phyloP scores from a whole-genome alignment of 2,329 filamentous ascomycete genomes.

The Periconia sp. region DNA sequence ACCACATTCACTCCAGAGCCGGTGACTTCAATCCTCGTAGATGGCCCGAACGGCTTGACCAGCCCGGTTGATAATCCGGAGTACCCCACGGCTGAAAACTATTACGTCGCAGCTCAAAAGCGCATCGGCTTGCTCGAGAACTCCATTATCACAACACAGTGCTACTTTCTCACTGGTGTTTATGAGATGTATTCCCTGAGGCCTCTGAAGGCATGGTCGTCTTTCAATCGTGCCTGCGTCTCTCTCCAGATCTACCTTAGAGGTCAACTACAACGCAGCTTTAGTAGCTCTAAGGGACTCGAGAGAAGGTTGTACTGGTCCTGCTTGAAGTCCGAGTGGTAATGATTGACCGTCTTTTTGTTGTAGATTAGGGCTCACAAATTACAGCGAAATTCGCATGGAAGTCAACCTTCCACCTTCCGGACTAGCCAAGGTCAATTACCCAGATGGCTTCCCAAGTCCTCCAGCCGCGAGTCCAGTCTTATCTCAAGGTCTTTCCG shows the following conservation, averaged over 20 bases:
- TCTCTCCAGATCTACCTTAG: conserved; percentile 23
- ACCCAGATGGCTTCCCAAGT: conserved; percentile 37
- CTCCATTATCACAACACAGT: conserved; percentile 36
- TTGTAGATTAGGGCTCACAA: too few relatives aligned
- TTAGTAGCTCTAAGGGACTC: too few relatives aligned
- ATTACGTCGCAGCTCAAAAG: conserved; percentile 40
- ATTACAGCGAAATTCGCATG: conserved; percentile 22
- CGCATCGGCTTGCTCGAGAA: conserved; percentile 35
- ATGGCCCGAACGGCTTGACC: conserved; percentile 12
- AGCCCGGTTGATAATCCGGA: conserved; percentile 19
- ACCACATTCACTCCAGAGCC: conserved; percentile 24
- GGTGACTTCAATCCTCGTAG: too few relatives aligned
- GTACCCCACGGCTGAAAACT: conserved; percentile 29
- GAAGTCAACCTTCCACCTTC: conserved; percentile 22
- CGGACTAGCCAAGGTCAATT: conserved; percentile 28
- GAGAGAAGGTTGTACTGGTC: conserved; percentile 44
- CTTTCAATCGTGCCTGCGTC: conserved; percentile 39
- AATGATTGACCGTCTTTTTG: too few relatives aligned
- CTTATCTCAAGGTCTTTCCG: too few relatives aligned
- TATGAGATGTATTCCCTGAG: conserved; percentile 44
- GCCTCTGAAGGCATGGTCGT: conserved; percentile 37
- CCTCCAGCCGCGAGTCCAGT: conserved; percentile 28
- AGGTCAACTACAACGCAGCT: conserved; percentile 6
- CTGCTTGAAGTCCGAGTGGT: conserved; percentile 43
- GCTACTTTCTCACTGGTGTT: conserved; percentile 40